Evolutionary conservation across 345 rosid species (phyloP), one percentile per base, ranked within the genome.

Genomic region (Trapa incisa): DNA sequence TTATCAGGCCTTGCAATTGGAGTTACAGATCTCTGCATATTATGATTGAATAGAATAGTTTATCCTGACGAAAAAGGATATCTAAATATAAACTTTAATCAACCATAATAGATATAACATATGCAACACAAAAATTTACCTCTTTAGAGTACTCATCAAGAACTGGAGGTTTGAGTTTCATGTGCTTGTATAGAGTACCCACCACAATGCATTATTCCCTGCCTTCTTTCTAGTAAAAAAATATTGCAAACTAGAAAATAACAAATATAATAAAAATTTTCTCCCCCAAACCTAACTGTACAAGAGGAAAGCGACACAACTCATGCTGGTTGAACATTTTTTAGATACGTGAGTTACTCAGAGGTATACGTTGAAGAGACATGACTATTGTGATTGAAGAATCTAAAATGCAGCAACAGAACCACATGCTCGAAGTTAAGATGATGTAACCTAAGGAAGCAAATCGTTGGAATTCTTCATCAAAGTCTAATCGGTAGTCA

Each of bases 111-210:
- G n/a, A 37, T 33, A n/a, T 9, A 12, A 65, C 52, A 32, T 41
- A 41, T 47, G 61, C 71, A 73, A 5, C 67, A 67, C 38, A 17
- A 41, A 38, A 29, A 42, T 47, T 65, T 70, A 87, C 92, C 91
- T 88, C 88, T 77, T 83, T 89, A n/a, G 98, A 87, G 73, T 94
- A 94, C 79, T 91, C 99, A 74, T 91, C 97, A 69, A 94, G 97
- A 72, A 94, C 83, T 48, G 86, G 82, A 75, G 96, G 96, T 70
- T 94, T 94, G 72, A 91, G 97, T 77, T 91, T 87, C 99, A 91
- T 94, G 67, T 94, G 87, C 83, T 94, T 94, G 84, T 81, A 94
- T 73, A 94, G 73, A 42, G 97, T 94, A 43, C 99, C 99, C 13
- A 94, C 88, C 68, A 94, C 70, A 37, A 94, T 78, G 73, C 99